These are phyloP conservation scores for Xylariaceae sp. DNA, from an alignment of 2,329 filamentous ascomycete species.

Conservation along the genomic window DNA sequence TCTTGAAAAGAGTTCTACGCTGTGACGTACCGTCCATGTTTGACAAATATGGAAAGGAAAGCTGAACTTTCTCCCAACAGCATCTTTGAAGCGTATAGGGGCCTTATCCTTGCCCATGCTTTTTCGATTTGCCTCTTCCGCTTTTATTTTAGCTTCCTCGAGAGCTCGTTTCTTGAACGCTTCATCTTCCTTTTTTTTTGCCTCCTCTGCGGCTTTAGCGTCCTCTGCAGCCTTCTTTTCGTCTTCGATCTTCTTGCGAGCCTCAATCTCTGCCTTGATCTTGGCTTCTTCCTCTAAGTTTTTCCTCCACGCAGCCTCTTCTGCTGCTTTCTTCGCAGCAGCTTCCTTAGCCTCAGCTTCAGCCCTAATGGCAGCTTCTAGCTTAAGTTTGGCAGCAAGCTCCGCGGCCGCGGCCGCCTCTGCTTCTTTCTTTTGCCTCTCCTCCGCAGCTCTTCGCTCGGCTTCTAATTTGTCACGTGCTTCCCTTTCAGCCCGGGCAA, in stretches of 20 bases:
- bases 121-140: conserved; percentile 51
- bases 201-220: conserved; percentile 54
- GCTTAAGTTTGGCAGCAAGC: conserved; percentile 49
- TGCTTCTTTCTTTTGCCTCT: conserved; percentile 50
- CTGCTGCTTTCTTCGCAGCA: conserved; percentile 35
- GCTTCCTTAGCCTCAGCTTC: conserved; percentile 34
- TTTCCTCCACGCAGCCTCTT: conserved; percentile 38
- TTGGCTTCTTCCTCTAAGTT: conserved; percentile 41
- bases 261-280: conserved; percentile 49
- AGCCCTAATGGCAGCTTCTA: conserved; percentile 49
- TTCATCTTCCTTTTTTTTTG: conserved; percentile 62
- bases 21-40: conserved; percentile 76
- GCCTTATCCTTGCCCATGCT: conserved; percentile 66
- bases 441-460: conserved; percentile 49
- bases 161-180: conserved; percentile 57
- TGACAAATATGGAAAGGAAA: conserved; percentile 87
- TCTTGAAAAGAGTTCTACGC: background rate
- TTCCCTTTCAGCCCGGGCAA: conserved; percentile 43
- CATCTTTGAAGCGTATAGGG: conserved; percentile 89
- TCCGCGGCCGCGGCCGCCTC: conserved; percentile 56
- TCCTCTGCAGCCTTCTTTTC: conserved; percentile 45
- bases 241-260: conserved; percentile 46
- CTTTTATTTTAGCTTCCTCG: conserved; percentile 53
- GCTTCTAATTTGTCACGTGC: conserved; percentile 44
- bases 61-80: conserved; percentile 87